Evolutionary conservation across 2,329 filamentous ascomycete species (phyloP).

Genomic region (Helicocarpus griseus): DNA sequence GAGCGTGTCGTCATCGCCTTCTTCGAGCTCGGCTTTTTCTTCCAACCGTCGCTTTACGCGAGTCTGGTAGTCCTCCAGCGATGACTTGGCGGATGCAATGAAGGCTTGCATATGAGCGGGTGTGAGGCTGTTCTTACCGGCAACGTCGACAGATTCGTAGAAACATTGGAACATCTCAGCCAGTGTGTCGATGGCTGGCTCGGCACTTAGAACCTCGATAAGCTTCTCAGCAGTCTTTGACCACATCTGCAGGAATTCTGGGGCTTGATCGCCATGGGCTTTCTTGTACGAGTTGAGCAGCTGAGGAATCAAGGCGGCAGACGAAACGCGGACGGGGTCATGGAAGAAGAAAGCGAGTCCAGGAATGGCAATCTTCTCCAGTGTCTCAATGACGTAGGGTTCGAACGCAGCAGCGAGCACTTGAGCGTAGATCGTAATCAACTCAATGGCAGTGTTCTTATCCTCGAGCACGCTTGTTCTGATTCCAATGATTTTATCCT

Average conservation of each 20-base stretch:
- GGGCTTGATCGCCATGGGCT: conserved; percentile 70
- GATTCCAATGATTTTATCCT: conserved; percentile 97
- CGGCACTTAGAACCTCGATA: conserved; percentile 83
- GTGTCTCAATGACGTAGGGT: conserved; percentile 81
- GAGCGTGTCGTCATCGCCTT: conserved; percentile 82
- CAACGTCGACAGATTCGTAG: conserved; percentile 93
- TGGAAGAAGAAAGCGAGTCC: conserved; percentile 98
- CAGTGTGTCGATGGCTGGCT: conserved; percentile 90
- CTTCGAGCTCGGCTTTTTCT: conserved; percentile 72
- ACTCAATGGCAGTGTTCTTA: conserved; percentile 99
- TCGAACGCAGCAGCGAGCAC: conserved; percentile 90
- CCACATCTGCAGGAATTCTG: conserved; percentile 76
- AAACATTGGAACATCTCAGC: conserved; percentile 99
- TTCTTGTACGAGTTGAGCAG: conserved; percentile 91
- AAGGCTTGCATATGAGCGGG: conserved; percentile 74
- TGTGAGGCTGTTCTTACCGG: conserved; percentile 74
- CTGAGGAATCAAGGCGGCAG: conserved; percentile 87
- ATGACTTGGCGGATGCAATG: conserved; percentile 73
- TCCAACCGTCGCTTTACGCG: conserved; percentile 76
- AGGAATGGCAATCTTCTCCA: conserved; percentile 92
- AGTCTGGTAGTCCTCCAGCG: conserved; percentile 85
- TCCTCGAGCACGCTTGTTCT: conserved; percentile 94
- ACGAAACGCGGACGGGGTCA: conserved; percentile 89
- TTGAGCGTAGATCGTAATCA: conserved; percentile 93
- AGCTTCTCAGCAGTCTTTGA: conserved; percentile 76